A percentile compares a stretch with the other conserved stretches of the same genome.
These are phyloP conservation scores for Yamadazyma friedrichii DNA, from an alignment of 1,139 yeast species.

Conservation along the genomic window DNA sequence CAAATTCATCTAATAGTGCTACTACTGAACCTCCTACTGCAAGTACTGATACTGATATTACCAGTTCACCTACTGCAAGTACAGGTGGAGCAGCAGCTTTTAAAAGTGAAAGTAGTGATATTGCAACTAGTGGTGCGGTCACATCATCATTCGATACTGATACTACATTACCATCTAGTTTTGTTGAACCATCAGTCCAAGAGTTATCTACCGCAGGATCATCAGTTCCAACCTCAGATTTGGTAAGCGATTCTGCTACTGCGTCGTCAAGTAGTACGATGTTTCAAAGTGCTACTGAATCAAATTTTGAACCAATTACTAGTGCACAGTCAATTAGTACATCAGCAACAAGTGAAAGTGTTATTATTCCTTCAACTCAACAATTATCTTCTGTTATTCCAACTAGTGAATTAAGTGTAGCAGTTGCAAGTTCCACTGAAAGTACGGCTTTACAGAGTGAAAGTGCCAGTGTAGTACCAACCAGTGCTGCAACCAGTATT, in stretches of 20 bases:
- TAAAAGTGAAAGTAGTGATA: neutral
- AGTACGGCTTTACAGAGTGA: too few species aligned
- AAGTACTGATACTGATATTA: neutral
- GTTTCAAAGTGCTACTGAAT: neutral
- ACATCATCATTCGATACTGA: conserved; percentile 6
- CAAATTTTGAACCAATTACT: neutral
- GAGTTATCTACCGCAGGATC: conserved; percentile 3
- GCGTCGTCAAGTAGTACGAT: neutral
- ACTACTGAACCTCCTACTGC: too few species aligned
- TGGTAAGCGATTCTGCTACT: neutral
- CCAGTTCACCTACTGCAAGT: conserved; percentile 1
- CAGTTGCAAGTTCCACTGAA: too few species aligned
- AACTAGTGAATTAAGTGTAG: too few species aligned
- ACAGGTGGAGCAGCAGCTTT: conserved; percentile 16
- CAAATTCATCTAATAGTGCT: too few species aligned
- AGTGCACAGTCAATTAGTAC: neutral
- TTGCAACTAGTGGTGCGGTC: conserved; percentile 2
- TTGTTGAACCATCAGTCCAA: conserved; percentile 6
- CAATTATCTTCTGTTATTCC: neutral
- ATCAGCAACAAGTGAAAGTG: conserved; percentile 1
- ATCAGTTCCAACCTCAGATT: neutral
- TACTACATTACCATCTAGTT: conserved; percentile 1
- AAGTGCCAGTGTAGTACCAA: too few species aligned
- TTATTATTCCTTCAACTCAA: neutral
- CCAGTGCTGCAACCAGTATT: too few species aligned